Conservation (phyloP, 305 asterid species). For the Coffea humblotiana region DNA sequence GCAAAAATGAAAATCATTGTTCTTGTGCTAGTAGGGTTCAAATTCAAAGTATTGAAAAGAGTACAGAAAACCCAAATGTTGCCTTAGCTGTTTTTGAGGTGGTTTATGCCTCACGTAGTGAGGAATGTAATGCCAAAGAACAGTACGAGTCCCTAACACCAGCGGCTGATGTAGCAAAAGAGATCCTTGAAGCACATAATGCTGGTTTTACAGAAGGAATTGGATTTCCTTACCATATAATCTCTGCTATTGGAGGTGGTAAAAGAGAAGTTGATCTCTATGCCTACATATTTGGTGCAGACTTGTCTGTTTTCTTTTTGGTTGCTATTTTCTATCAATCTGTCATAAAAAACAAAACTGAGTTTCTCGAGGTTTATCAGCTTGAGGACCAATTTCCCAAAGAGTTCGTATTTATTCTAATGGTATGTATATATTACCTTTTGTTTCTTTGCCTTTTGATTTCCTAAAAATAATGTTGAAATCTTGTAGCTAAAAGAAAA, state of each 20-base stretch:
- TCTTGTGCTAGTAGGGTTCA: conserved; percentile 89
- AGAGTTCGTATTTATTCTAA: conserved; percentile 82
- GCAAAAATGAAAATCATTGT: conserved; percentile 61
- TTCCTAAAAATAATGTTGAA: background rate
- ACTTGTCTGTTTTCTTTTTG: conserved; percentile 82
- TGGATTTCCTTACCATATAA: conserved; percentile 79
- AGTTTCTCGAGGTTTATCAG: conserved; percentile 93
- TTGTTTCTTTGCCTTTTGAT: background rate
- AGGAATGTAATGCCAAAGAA: conserved; percentile 63
- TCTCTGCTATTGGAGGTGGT: conserved; percentile 93
- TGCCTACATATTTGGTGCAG: conserved; percentile 93
- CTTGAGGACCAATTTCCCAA: conserved; percentile 98
- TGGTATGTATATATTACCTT: conserved; percentile 49
- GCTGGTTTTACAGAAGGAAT: conserved; percentile 59
- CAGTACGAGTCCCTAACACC: conserved; percentile 88
- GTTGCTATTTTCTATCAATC: conserved; percentile 95
- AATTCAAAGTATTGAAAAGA: conserved; percentile 91
- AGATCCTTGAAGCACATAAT: conserved; percentile 62
- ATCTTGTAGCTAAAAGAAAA: background rate
- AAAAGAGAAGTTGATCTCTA: conserved; percentile 93
- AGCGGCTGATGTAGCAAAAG: conserved; percentile 94
- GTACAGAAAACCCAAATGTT: conserved; percentile 58
- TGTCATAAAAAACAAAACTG: conserved; percentile 87
- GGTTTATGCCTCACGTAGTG: conserved; percentile 70
- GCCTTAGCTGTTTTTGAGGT: conserved; percentile 96